These are phyloP conservation scores for Beauveria sp. DNA, from an alignment of 2,329 filamentous ascomycete genomes.

Conservation along the genomic window DNA sequence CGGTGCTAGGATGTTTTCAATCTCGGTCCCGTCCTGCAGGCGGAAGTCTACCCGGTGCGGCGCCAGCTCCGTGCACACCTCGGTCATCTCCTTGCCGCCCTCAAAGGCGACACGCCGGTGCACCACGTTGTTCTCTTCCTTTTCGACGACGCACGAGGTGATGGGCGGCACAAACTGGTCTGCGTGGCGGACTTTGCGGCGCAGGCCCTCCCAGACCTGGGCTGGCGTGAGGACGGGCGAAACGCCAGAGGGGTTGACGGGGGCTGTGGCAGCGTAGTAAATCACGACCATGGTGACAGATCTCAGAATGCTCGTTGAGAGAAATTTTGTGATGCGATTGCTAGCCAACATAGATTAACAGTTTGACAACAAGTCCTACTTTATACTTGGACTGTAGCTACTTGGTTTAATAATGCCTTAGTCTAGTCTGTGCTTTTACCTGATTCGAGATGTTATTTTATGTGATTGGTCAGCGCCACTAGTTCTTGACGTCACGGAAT, in stretches of 20 bases:
- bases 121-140: constrained; percentile 11
- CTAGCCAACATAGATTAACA: too few relatives aligned
- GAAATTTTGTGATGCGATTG: too few relatives aligned
- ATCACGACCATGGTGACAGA: constrained; percentile 5
- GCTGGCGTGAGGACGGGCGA: constrained; percentile 16
- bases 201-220: constrained; percentile 23
- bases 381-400: neutral
- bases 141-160: constrained; percentile 10
- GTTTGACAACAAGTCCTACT: neutral
- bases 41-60: constrained; percentile 24
- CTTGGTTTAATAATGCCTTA: neutral
- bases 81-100: constrained; percentile 14
- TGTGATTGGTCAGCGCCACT: neutral
- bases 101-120: constrained; percentile 19
- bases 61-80: constrained; percentile 24
- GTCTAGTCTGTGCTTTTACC: neutral
- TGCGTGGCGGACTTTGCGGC: constrained; percentile 21
- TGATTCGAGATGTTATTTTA: neutral
- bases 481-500: neutral
- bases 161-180: constrained; percentile 23
- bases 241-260: constrained; percentile 21
- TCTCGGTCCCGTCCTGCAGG: constrained; percentile 23
- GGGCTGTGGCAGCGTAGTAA: constrained; percentile 20
- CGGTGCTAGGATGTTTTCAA: constrained; percentile 24
- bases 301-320: neutral